A percentile compares a stretch with the other conserved stretches of the same genome.
These are phyloP conservation scores for Penicillium sp. DNA, from an alignment of 2,329 filamentous ascomycete genomes.

Conservation along the genomic window DNA sequence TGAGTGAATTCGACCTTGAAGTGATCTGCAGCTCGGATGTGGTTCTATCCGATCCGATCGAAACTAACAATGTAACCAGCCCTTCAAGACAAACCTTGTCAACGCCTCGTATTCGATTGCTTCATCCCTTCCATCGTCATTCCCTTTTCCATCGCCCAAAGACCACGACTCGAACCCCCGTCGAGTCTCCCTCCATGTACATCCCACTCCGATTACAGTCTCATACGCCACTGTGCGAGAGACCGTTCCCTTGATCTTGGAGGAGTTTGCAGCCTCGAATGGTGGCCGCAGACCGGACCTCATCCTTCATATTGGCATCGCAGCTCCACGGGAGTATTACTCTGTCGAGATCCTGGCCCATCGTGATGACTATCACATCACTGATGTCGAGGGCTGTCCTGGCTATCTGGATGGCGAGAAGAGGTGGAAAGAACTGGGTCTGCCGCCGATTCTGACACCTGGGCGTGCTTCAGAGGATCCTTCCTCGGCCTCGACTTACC, in stretches of 20 bases:
- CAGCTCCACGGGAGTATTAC: slow-evolving; percentile 61
- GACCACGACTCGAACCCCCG: slow-evolving; percentile 23
- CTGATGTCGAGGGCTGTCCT: slow-evolving; percentile 61
- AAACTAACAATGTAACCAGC: slow-evolving; percentile 47
- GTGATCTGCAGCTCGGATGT: slow-evolving; percentile 18
- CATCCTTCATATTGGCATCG: slow-evolving; percentile 77
- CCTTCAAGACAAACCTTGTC: slow-evolving; percentile 68
- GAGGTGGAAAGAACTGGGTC: slow-evolving; percentile 51
- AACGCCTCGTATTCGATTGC: slow-evolving; percentile 84
- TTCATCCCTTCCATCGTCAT: slow-evolving; percentile 60
- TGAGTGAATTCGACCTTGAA: slow-evolving; percentile 23
- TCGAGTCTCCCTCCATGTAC: slow-evolving; percentile 45
- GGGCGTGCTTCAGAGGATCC: slow-evolving; percentile 31
- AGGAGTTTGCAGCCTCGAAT: slow-evolving; percentile 39
- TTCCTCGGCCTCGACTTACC: slow-evolving; percentile 21
- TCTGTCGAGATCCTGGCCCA: slow-evolving; percentile 67
- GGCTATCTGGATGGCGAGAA: slow-evolving; percentile 47
- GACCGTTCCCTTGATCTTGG: slow-evolving; percentile 62
- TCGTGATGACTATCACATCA: slow-evolving; percentile 65
- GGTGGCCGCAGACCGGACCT: slow-evolving; percentile 55
- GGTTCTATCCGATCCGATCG: slow-evolving; percentile 7
- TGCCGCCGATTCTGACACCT: slow-evolving; percentile 53
- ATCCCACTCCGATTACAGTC: slow-evolving; percentile 66
- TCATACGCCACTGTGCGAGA: slow-evolving; percentile 64
- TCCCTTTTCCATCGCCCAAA: slow-evolving; percentile 45